Conservation (phyloP, 306 rosid genomes). For the Adenanthera pavonina region DNA sequence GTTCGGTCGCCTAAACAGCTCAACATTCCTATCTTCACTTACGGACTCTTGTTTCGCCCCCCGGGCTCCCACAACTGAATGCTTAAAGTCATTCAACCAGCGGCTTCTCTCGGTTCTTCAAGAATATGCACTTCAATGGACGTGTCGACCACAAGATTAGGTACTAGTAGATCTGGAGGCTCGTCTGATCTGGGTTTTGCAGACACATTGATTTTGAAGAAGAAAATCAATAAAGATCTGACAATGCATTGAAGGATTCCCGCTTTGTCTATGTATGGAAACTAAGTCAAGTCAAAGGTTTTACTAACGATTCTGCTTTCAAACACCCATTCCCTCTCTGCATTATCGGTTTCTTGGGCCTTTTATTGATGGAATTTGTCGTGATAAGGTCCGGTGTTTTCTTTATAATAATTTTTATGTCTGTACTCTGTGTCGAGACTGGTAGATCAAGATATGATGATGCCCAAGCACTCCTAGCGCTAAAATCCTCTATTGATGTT, state of each 20-base stretch:
- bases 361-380: slow-evolving; percentile 1
- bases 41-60: background rate
- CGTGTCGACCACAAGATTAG: background rate
- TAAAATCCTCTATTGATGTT: slow-evolving; percentile 71
- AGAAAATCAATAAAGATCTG: slow-evolving; percentile 22
- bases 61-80: background rate
- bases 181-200: background rate
- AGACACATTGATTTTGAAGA: background rate
- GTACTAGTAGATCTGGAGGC: slow-evolving; percentile 38
- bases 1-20: slow-evolving; percentile 24
- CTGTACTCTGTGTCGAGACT: slow-evolving; percentile 26
- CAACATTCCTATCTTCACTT: background rate
- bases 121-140: background rate
- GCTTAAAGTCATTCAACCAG: background rate
- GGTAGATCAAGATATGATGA: slow-evolving; percentile 52
- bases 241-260: slow-evolving; percentile 27
- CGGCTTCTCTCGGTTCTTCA: background rate
- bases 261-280: slow-evolving; percentile 15
- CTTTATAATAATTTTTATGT: slow-evolving; percentile 3
- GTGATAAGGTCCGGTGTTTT: slow-evolving; percentile 34
- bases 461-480: slow-evolving; percentile 56
- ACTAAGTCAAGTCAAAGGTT: slow-evolving; percentile 31
- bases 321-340: background rate
- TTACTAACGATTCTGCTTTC: background rate
- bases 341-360: slow-evolving; percentile 1